These are phyloP conservation scores for Endoconidiophora polonica DNA, from an alignment of 2,329 filamentous ascomycete species.

Conservation along the genomic window DNA sequence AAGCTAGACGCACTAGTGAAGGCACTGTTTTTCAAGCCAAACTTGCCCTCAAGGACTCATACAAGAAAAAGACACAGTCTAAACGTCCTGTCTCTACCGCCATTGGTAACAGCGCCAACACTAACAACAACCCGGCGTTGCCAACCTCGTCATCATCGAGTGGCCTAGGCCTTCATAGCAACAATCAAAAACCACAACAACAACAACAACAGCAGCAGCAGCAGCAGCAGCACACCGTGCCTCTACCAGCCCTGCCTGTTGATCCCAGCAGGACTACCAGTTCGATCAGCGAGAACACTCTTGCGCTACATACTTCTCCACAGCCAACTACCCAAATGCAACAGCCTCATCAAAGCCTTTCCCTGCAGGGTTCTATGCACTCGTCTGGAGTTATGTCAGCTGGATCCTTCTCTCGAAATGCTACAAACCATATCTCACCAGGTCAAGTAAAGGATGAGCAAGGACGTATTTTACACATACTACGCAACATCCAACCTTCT, in stretches of 20 bases:
- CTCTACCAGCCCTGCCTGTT: conserved; percentile 1
- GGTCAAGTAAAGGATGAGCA: conserved; percentile 42
- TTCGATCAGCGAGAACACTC: background rate
- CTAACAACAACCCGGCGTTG: background rate
- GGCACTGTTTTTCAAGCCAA: conserved; percentile 41
- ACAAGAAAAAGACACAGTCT: conserved; percentile 19
- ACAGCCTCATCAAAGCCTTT: conserved; percentile 5
- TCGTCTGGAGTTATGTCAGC: conserved; percentile 7
- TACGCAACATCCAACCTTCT: conserved; percentile 37
- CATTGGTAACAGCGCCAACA: background rate
- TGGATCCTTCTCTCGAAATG: background rate
- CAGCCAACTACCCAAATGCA: conserved; percentile 4
- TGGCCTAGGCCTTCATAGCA: background rate
- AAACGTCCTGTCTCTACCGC: background rate
- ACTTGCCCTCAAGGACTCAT: conserved; percentile 36
- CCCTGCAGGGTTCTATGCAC: conserved; percentile 1
- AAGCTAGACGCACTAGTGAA: conserved; percentile 45
- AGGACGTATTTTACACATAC: conserved; percentile 38
- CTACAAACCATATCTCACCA: conserved; percentile 18
- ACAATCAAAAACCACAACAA: background rate
- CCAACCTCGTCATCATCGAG: background rate
- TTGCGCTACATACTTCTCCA: conserved; percentile 1
- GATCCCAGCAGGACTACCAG: background rate
- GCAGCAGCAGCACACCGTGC: background rate
- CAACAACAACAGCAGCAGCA: background rate